Base-by-base conservation (phyloP, 129 eudicot species). In the Sambucus nigra region DNA sequence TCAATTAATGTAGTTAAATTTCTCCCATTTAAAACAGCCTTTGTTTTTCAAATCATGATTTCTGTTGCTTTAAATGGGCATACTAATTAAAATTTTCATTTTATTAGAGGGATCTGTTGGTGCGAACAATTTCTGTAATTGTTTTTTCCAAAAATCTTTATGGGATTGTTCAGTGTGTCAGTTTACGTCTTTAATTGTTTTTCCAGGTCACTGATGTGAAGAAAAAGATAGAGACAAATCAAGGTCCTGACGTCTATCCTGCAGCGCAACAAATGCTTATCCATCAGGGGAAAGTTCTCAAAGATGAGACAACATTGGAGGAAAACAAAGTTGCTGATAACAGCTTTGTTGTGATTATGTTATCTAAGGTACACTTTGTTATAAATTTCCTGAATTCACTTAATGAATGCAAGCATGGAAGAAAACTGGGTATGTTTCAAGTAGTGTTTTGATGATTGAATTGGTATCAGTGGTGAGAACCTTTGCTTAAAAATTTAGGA, bases 201-300 rank as follows among this genome's bases (percentile, higher is more conserved):
- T 1, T 63, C 62, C 52, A 83, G 86, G 86, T 82, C 49, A 69
- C 70, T 49, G 75, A 75, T 71, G 77, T 82, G 61, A 82, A 82
- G 75, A 65, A 59, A 42, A 72, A 23, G 21, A 82, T 82, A 54
- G 93, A 82, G 68, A 51, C 52, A 1, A 64, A 31, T 21, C 93
- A 74, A 63, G 93, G 93, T 31, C 44, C 69, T 5, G 80, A 69
- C 46, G 65, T 69, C 13, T 82, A 82, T 53, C 93, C 93, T 28
- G 86, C 86, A 51, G 55, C 69, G 7, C 72, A 71, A 28, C 87
- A 75, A 47, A 69, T 72, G 78, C 80, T 76, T 57, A 77, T 79
- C 46, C 61, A 67, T 57, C 83, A 73, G 54, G 86, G 87, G 22
- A 79, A 84, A 61, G 81, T 84, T 76, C 87, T 84, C 19, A 79